Evolutionary conservation across 192 early-diverging fungal genomes (phyloP), one percentile per base, ranked within the genome.

Genomic region (Rhizophagus prolifer): DNA sequence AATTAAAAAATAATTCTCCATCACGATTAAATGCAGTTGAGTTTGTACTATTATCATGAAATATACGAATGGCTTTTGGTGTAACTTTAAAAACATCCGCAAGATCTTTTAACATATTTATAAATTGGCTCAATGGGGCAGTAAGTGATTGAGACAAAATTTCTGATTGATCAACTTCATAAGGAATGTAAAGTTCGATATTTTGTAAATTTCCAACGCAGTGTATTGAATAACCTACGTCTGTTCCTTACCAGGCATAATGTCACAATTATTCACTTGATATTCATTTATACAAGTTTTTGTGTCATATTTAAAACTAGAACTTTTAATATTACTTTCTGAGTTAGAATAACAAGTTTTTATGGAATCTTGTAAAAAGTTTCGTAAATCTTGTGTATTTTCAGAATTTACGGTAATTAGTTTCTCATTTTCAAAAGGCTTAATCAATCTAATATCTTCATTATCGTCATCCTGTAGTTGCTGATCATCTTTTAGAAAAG

Each of bases 1-100:
- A 78, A 62, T 97, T 97, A 81, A 97, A 94, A 75, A 95, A 97
- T 44, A 97, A 81, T 12, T 89, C 82, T 0, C 89, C 84, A 44
- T 85, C 88, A 3, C 91, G 85, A 73, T 96, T 94, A 75, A 97
- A 96, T 4, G 95, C 95, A 79, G 95, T 90, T 1, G 92, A 87
- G 0, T 83, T 72, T 3, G 91, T 92, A 41, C 85, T 79, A 2
- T 74, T 69, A 82, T 97, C 95, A 79, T 87, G 94, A 69, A 90
- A 97, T 16, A 97, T 85, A 67, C 94, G 93, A 28, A 97, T 77
- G 0, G 87, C 83, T 26, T 80, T 73, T 0, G 77, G 58, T 8
- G 79, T 70, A 1, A 96, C 54, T n/a, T 84, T 81, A 85, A 95
- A 96, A n/a, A 95, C 90, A 1, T 79, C 84, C 0, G 78, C 80